phyloP scores from a whole-genome alignment of 495 filamentous ascomycete species.

The Penicillium samsonianum region DNA sequence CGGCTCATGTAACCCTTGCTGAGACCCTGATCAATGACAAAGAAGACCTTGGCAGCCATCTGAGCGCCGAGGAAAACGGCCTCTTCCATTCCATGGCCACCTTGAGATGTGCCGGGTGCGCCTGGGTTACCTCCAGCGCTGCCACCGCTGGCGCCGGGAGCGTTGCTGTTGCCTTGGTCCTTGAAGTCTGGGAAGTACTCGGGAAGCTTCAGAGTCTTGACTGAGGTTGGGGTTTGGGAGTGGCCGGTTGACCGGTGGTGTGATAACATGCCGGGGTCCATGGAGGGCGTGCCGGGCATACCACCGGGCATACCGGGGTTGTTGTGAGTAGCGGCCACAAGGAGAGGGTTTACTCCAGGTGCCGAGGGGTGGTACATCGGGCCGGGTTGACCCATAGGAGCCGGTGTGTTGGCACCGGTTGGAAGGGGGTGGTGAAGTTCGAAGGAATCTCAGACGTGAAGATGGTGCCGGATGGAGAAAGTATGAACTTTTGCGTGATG shows the following conservation, averaged over 20 bases:
- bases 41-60: conserved; percentile 73
- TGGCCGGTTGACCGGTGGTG: conserved; percentile 70
- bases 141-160: conserved; percentile 36
- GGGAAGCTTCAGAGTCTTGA: conserved; percentile 75
- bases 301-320: conserved; percentile 46
- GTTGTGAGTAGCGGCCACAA: conserved; percentile 85
- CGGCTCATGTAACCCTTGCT: conserved; percentile 73
- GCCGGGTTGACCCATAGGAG: conserved; percentile 55
- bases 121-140: conserved; percentile 7
- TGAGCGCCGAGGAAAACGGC: conserved; percentile 80
- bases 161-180: conserved; percentile 61
- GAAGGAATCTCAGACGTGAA: conserved; percentile 96
- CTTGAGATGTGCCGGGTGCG: conserved; percentile 25
- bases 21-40: conserved; percentile 68
- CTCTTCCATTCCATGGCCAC: conserved; percentile 59
- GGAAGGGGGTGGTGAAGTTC: conserved; percentile 86
- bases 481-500: conserved; percentile 77
- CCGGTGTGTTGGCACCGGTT: conserved; percentile 91
- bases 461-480: conserved; percentile 91
- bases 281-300: conserved; percentile 38
- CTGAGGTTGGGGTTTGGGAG: conserved; percentile 83
- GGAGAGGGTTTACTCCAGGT: conserved; percentile 81
- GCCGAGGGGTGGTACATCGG: conserved; percentile 47
- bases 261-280: conserved; percentile 36
- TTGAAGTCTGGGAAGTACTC: conserved; percentile 95